A percentile compares a stretch with the other conserved stretches of the same genome.
These are phyloP conservation scores for Apophysomyces trapeziformis DNA, from an alignment of 371 early-diverging fungal genomes.

Conservation along the genomic window DNA sequence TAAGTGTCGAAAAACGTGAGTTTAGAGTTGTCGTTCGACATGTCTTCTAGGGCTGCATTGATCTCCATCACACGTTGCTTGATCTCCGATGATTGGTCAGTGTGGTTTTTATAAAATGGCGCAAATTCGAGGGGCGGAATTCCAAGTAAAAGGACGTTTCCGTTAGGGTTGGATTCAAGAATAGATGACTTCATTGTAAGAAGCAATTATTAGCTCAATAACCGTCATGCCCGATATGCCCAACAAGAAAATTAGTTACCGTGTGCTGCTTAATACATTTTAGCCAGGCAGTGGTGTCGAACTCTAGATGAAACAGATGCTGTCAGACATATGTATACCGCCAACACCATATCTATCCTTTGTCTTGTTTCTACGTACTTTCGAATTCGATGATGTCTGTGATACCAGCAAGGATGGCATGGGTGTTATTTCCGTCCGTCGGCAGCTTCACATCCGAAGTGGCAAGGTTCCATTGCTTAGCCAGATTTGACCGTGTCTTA, in stretches of 20 bases:
- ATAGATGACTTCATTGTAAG: slow-evolving; percentile 9
- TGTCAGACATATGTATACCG: background rate
- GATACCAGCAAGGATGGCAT: slow-evolving; percentile 40
- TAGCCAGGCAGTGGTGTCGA: background rate
- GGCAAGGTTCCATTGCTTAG: slow-evolving; percentile 10
- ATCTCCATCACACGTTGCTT: slow-evolving; percentile 36
- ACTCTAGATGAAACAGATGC: slow-evolving; percentile 1
- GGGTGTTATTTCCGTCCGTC: slow-evolving; percentile 17
- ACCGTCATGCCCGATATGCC: background rate
- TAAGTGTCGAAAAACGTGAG: slow-evolving; percentile 37
- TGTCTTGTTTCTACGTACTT: slow-evolving; percentile 8
- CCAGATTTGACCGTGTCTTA: slow-evolving; percentile 9
- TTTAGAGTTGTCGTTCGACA: slow-evolving; percentile 22
- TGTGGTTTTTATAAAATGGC: slow-evolving; percentile 32
- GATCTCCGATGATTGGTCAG: slow-evolving; percentile 14
- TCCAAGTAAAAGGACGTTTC: slow-evolving; percentile 35
- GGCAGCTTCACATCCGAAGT: background rate
- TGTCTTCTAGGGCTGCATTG: slow-evolving; percentile 45
- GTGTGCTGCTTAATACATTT: slow-evolving; percentile 20
- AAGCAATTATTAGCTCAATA: background rate
- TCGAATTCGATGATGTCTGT: slow-evolving; percentile 36
- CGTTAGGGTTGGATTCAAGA: slow-evolving; percentile 21
- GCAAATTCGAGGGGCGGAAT: slow-evolving; percentile 48
- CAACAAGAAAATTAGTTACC: slow-evolving; percentile 3
- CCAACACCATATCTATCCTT: background rate